Evolutionary conservation across 2,329 filamentous ascomycete genomes (phyloP).

Genomic region (Calycina marina): DNA sequence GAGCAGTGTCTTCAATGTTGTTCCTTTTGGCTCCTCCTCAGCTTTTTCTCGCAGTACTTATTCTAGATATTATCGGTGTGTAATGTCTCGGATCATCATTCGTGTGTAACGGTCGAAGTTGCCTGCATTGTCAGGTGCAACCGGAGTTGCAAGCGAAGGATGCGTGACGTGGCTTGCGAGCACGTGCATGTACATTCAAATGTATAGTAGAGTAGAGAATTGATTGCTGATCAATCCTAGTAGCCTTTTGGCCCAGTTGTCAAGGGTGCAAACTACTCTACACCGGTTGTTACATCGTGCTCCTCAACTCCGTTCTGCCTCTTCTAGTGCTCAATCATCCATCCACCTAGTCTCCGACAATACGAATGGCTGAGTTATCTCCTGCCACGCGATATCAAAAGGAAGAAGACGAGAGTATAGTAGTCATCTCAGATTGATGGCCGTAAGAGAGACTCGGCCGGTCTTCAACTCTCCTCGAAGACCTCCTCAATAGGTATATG

Average conservation of each 20-base stretch:
- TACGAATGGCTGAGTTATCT: no score
- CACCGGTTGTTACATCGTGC: no score
- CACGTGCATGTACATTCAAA: no score
- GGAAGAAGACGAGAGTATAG: constrained; percentile 1
- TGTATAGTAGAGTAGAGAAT: no score
- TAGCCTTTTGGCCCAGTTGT: no score
- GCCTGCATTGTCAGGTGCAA: no score
- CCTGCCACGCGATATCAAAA: no score
- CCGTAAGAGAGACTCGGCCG: constrained; percentile 27
- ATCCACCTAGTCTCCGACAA: background rate
- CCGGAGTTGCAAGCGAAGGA: no score
- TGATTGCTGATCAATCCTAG: no score
- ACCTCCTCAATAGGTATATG: constrained; percentile 89
- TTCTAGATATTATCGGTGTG: constrained; percentile 80
- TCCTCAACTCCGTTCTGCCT: constrained; percentile 88
- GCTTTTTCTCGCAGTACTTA: constrained; percentile 62
- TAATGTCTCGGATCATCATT: constrained; percentile 90
- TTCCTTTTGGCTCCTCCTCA: constrained; percentile 66
- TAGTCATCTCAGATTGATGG: background rate
- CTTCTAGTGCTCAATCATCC: constrained; percentile 79
- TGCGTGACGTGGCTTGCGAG: no score
- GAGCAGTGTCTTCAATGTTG: constrained; percentile 69
- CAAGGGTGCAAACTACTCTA: no score
- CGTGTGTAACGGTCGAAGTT: no score
- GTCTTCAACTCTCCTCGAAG: constrained; percentile 68